Percentiles rank a stretch among this genome's conserved stretches.
Conservation (phyloP, 2,329 filamentous ascomycete species). For the Exserohilum turcica region DNA sequence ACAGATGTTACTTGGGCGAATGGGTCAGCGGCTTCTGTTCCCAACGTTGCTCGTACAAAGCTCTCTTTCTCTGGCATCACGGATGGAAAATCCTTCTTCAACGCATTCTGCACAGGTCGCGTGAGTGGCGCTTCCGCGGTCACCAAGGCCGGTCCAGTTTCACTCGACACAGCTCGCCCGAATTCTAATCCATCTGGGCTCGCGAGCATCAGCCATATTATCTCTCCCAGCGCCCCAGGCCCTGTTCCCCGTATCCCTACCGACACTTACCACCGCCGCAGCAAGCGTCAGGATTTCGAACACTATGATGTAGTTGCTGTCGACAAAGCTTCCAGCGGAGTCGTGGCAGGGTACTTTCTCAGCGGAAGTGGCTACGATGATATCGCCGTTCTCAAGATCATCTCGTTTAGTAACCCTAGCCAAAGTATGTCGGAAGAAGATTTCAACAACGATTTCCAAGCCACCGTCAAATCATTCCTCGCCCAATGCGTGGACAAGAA, state of each 20-base stretch:
- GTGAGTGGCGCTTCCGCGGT: neutral
- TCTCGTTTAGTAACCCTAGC: constrained; percentile 42
- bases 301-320: constrained; percentile 19
- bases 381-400: constrained; percentile 52
- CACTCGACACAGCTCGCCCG: neutral
- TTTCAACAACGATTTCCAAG: constrained; percentile 36
- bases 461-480: constrained; percentile 50
- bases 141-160: constrained; percentile 4
- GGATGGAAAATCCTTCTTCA: constrained; percentile 47
- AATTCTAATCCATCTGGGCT: neutral
- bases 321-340: constrained; percentile 21
- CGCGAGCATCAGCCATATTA: neutral
- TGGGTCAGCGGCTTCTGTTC: constrained; percentile 22
- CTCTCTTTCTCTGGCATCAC: constrained; percentile 33
- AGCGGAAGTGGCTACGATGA: constrained; percentile 39
- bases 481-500: constrained; percentile 49
- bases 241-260: constrained; percentile 29
- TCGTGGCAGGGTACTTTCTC: constrained; percentile 53
- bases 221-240: constrained; percentile 16
- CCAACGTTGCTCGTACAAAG: constrained; percentile 26
- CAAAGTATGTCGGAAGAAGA: constrained; percentile 15
- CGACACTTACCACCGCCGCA: constrained; percentile 20
- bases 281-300: constrained; percentile 25
- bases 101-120: constrained; percentile 37
- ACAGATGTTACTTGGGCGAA: constrained; percentile 43